phyloP scores from a whole-genome alignment of 1,284 basidiomycete genomes.

The Apiotrichum siamense region DNA sequence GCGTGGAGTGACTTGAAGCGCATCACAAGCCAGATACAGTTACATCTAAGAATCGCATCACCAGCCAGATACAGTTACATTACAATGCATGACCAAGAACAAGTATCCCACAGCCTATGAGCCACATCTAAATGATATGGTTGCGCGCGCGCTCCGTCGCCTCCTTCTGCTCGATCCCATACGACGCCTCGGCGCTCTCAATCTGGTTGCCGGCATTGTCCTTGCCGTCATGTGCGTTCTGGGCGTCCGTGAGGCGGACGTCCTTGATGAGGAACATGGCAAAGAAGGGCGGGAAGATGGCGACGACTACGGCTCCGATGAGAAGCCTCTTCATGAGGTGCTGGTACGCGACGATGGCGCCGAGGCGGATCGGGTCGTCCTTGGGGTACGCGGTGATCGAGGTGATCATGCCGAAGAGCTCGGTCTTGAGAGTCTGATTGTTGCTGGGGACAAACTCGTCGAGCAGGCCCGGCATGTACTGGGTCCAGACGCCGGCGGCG shows the following conservation, averaged over 20 bases:
- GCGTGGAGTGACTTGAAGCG: too few relatives aligned
- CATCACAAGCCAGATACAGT: too few relatives aligned
- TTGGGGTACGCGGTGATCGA: conserved; percentile 48
- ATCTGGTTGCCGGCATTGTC: conserved; percentile 28
- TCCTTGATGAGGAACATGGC: conserved; percentile 43
- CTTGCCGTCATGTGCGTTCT: conserved; percentile 49
- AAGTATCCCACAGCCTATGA: too few relatives aligned
- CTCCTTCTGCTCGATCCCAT: background rate
- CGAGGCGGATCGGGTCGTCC: conserved; percentile 55
- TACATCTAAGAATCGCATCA: too few relatives aligned
- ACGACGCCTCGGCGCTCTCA: conserved; percentile 8
- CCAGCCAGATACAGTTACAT: too few relatives aligned
- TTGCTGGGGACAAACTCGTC: conserved; percentile 51
- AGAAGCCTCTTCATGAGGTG: conserved; percentile 43
- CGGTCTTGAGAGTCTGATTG: conserved; percentile 38
- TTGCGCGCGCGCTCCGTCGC: background rate
- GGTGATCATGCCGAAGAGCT: conserved; percentile 56
- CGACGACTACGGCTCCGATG: conserved; percentile 38
- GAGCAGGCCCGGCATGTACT: conserved; percentile 54
- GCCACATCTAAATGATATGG: background rate
- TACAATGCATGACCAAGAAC: too few relatives aligned
- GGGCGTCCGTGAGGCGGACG: conserved; percentile 47
- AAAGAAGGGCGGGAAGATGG: conserved; percentile 44
- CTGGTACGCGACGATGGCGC: conserved; percentile 53
- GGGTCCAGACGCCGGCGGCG: conserved; percentile 38